Evolutionary conservation across 139 green algal species (phyloP).

Genomic region (Chlamydomonas incerta): DNA sequence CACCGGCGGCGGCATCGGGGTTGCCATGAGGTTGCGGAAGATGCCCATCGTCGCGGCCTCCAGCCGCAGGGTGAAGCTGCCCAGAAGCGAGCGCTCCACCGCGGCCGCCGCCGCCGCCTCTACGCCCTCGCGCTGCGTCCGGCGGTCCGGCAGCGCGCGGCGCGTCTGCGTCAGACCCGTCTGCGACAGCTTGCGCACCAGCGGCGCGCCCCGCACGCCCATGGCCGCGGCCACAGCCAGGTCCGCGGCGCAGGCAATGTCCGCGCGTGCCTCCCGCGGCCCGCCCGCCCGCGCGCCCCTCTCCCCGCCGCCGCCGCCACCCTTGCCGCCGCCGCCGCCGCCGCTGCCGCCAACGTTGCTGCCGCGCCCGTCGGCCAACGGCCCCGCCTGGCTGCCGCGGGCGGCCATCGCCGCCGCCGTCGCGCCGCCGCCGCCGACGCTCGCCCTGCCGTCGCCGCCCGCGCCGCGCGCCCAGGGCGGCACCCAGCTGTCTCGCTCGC

Average conservation of each 20-base stretch:
- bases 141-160: slow-evolving; percentile 2
- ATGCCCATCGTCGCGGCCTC: neutral
- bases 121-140: neutral
- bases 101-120: neutral
- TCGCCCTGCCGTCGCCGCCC: neutral
- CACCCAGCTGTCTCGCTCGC: too few species aligned
- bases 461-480: too few species aligned
- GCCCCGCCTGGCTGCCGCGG: neutral
- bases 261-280: neutral
- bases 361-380: too few species aligned
- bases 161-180: slow-evolving; percentile 9
- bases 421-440: neutral
- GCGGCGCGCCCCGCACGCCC: slow-evolving; percentile 17
- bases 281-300: neutral
- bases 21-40: neutral
- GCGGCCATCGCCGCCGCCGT: neutral
- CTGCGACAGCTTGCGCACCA: slow-evolving; percentile 34
- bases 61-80: slow-evolving; percentile 12
- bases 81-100: slow-evolving; percentile 6
- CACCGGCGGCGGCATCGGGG: too few species aligned
- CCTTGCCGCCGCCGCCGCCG: neutral
- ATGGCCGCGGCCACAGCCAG: slow-evolving; percentile 28
- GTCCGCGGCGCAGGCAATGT: slow-evolving; percentile 23
- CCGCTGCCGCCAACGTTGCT: too few species aligned
- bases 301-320: neutral